Evolutionary conservation across 2,329 filamentous ascomycete species (phyloP).

Genomic region (Ascochyta viciae-villosae): DNA sequence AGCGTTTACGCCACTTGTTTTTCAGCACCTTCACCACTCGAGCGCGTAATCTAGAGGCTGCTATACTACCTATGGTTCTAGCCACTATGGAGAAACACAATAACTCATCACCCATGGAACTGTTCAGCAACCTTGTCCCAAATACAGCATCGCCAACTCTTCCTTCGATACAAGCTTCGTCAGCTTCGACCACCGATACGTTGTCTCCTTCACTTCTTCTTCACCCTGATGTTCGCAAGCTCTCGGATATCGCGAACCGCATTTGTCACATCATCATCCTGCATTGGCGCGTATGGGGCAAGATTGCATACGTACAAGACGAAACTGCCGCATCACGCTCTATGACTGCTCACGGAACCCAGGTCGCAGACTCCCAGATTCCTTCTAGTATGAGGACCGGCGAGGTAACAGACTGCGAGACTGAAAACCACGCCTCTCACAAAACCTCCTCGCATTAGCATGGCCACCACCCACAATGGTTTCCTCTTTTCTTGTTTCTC

Average conservation of each 20-base stretch:
- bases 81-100: conserved; percentile 39
- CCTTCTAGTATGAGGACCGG: conserved; percentile 9
- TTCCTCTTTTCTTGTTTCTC: background rate
- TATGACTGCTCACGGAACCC: background rate
- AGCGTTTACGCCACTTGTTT: conserved; percentile 45
- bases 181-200: conserved; percentile 36
- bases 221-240: conserved; percentile 35
- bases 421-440: background rate
- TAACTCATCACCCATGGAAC: conserved; percentile 50
- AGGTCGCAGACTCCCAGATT: background rate
- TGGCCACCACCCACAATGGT: background rate
- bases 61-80: conserved; percentile 38
- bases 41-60: conserved; percentile 37
- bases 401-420: background rate
- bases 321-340: conserved; percentile 11
- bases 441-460: conserved; percentile 4
- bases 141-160: conserved; percentile 20
- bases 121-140: conserved; percentile 54
- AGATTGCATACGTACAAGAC: conserved; percentile 68
- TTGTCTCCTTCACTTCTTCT: conserved; percentile 21
- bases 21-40: conserved; percentile 41
- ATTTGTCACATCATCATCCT: conserved; percentile 83
- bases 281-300: conserved; percentile 89
- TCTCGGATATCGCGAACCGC: conserved; percentile 75
- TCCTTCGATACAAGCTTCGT: conserved; percentile 12